Conservation (phyloP, 2,329 filamentous ascomycete genomes). For the Colletotrichum plurivorum region DNA sequence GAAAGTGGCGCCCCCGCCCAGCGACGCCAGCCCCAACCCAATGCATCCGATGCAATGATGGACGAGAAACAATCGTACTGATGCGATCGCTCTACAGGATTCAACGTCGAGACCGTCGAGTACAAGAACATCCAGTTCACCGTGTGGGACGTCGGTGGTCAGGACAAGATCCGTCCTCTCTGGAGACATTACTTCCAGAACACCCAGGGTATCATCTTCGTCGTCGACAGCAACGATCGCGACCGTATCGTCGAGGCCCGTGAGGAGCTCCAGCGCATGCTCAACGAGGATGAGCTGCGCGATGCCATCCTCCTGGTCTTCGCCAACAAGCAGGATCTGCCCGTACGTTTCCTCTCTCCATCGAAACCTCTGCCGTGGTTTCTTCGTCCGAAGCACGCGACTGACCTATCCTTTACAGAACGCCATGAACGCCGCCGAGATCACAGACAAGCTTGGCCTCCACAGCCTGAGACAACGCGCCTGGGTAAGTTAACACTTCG, state of each 20-base stretch:
- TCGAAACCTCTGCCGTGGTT: not conserved
- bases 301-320: slow-evolving; percentile 98
- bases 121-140: slow-evolving; percentile 99
- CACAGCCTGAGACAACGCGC: slow-evolving; percentile 98
- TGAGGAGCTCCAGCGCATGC: slow-evolving; percentile 96
- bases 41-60: not conserved
- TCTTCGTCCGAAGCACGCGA: slow-evolving; percentile 3
- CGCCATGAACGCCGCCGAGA: slow-evolving; percentile 99
- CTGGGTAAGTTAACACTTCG: slow-evolving; percentile 80
- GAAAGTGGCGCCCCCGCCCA: slow-evolving; percentile 11
- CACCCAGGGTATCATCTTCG: slow-evolving; percentile 99
- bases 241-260: slow-evolving; percentile 97
- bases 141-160: slow-evolving; percentile 99
- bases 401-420: slow-evolving; percentile 70
- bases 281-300: slow-evolving; percentile 98
- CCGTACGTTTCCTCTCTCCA: slow-evolving; percentile 72
- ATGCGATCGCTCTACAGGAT: slow-evolving; percentile 69
- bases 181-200: slow-evolving; percentile 99
- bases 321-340: slow-evolving; percentile 99
- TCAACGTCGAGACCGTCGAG: slow-evolving; percentile 99
- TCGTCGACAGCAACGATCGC: slow-evolving; percentile 98
- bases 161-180: slow-evolving; percentile 99
- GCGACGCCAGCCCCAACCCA: slow-evolving; percentile 7
- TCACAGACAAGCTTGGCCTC: slow-evolving; percentile 99
- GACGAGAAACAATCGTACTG: slow-evolving; percentile 40